Evolutionary conservation across 306 rosid species (phyloP).

Genomic region (Prunus mira): DNA sequence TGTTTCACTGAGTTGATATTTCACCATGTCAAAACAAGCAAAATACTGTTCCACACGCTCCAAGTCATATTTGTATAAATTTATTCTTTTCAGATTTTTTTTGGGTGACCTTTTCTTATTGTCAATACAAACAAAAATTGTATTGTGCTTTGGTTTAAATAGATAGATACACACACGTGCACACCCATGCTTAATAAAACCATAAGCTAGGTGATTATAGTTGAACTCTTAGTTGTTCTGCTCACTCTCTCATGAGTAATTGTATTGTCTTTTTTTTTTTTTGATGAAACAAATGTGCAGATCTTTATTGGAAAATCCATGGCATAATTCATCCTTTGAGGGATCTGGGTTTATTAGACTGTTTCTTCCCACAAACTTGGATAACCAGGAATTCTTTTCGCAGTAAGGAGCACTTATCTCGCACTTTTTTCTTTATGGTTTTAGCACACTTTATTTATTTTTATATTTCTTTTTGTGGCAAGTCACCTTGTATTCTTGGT

Average conservation of each 20-base stretch:
- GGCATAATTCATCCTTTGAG: constrained; percentile 98
- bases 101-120: not conserved
- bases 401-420: constrained; percentile 58
- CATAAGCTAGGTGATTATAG: not conserved
- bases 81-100: not conserved
- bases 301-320: constrained; percentile 86
- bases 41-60: constrained; percentile 11
- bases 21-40: constrained; percentile 16
- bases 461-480: not conserved
- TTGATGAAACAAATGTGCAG: constrained; percentile 49
- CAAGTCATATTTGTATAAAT: constrained; percentile 16
- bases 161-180: not conserved
- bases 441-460: constrained; percentile 12
- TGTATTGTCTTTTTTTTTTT: constrained; percentile 13
- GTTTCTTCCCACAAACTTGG: constrained; percentile 89
- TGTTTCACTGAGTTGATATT: constrained; percentile 18
- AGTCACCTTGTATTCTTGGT: constrained; percentile 31
- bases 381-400: constrained; percentile 75
- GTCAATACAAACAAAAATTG: not conserved
- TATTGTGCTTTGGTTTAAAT: not conserved
- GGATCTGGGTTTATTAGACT: constrained; percentile 97
- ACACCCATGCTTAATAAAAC: not conserved
- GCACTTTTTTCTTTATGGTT: constrained; percentile 24
- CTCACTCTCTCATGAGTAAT: constrained; percentile 4
- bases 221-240: not conserved